Percentiles rank a stretch among this genome's conserved stretches.
Conservation (phyloP, 129 eudicot genomes). For the Solidago caesia region DNA sequence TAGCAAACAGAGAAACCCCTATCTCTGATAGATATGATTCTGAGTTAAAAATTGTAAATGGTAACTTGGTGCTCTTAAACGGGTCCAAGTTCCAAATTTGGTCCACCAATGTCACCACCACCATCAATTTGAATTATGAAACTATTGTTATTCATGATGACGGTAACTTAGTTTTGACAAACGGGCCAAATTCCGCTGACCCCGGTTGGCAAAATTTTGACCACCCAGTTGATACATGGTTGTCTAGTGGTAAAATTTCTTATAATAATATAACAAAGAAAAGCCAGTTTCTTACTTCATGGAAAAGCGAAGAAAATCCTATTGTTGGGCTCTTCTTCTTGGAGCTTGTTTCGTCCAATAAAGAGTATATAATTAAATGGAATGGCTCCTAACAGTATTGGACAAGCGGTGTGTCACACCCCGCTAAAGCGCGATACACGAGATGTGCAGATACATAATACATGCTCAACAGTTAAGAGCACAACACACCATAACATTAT, state of each 20-base stretch:
- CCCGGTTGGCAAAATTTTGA: conserved; percentile 75
- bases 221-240: conserved; percentile 61
- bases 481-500: too few relatives aligned
- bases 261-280: not conserved
- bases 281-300: conserved; percentile 52
- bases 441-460: conserved; percentile 46
- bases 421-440: conserved; percentile 18
- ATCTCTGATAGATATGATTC: conserved; percentile 44
- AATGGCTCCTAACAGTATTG: conserved; percentile 50
- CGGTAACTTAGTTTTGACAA: conserved; percentile 56
- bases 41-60: conserved; percentile 42
- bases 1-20: conserved; percentile 64
- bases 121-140: conserved; percentile 31
- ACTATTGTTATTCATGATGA: conserved; percentile 45
- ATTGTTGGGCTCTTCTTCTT: conserved; percentile 57
- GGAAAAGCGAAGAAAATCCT: conserved; percentile 73
- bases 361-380: conserved; percentile 53
- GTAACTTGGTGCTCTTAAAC: conserved; percentile 54
- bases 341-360: conserved; percentile 39
- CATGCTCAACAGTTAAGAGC: too few relatives aligned
- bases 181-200: conserved; percentile 19
- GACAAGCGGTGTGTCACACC: conserved; percentile 44
- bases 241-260: conserved; percentile 54
- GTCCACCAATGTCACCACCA: conserved; percentile 47
- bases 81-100: conserved; percentile 44